A percentile compares a stretch with the other conserved stretches of the same genome.
phyloP scores from a whole-genome alignment of 148 eudicot genomes.

The Tetragonia tetragonoides region DNA sequence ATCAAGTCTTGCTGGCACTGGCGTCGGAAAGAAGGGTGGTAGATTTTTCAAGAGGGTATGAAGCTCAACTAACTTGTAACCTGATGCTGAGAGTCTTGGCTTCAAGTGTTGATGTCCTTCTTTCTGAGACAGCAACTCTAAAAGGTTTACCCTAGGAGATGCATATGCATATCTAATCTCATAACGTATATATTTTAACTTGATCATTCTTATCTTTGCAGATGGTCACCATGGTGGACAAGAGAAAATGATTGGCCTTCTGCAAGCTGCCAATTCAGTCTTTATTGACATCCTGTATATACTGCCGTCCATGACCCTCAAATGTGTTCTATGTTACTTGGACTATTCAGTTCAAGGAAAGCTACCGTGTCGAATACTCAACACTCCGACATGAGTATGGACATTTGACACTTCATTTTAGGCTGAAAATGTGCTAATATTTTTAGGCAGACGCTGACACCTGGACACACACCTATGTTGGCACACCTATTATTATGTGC shows the following conservation, averaged over 20 bases:
- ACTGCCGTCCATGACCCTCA: slow-evolving; percentile 12
- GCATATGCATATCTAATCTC: slow-evolving; percentile 5
- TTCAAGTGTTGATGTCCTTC: slow-evolving; percentile 22
- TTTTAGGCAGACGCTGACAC: too few relatives aligned
- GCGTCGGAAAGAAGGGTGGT: slow-evolving; percentile 83
- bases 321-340: neutral
- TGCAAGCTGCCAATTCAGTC: slow-evolving; percentile 19
- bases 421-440: too few relatives aligned
- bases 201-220: slow-evolving; percentile 9
- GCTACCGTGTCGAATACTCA: too few relatives aligned
- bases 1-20: slow-evolving; percentile 76
- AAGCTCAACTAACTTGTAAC: slow-evolving; percentile 32
- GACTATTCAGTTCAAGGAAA: too few relatives aligned
- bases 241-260: slow-evolving; percentile 26
- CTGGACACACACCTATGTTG: too few relatives aligned
- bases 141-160: slow-evolving; percentile 17
- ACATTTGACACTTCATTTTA: too few relatives aligned
- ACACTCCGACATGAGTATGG: too few relatives aligned
- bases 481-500: too few relatives aligned
- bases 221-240: slow-evolving; percentile 33
- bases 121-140: slow-evolving; percentile 11
- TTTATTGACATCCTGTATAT: slow-evolving; percentile 20
- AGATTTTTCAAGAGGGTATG: slow-evolving; percentile 64
- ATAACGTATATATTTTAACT: slow-evolving; percentile 1
- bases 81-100: slow-evolving; percentile 23